Evolutionary conservation across 306 rosid species (phyloP).

Genomic region (Vicia villosa): DNA sequence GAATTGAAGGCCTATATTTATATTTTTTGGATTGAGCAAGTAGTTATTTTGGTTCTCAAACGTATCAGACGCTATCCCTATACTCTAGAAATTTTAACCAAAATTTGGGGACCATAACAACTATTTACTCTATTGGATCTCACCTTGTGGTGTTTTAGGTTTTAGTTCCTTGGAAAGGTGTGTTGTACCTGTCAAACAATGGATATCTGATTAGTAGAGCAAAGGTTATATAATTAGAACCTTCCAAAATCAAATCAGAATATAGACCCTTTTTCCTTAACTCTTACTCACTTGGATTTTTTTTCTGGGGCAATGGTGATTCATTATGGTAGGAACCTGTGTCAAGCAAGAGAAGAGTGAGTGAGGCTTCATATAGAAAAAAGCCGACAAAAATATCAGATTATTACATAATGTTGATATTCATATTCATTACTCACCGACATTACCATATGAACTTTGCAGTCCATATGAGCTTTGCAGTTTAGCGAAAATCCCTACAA

Average conservation of each 20-base stretch:
- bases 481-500: slow-evolving; percentile 77
- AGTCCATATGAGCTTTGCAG: too few relatives aligned
- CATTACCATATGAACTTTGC: slow-evolving; percentile 48
- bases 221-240: neutral
- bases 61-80: neutral
- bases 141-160: slow-evolving; percentile 24
- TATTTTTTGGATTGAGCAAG: neutral
- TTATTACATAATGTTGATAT: neutral
- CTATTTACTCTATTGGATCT: slow-evolving; percentile 14
- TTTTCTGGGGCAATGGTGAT: slow-evolving; percentile 36
- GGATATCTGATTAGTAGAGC: slow-evolving; percentile 6
- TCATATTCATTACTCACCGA: slow-evolving; percentile 39
- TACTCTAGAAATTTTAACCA: neutral
- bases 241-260: neutral
- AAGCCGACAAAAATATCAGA: slow-evolving; percentile 2
- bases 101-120: neutral
- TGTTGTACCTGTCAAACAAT: slow-evolving; percentile 40
- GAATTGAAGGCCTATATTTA: neutral
- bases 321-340: slow-evolving; percentile 45
- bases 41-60: neutral
- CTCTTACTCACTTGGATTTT: slow-evolving; percentile 44
- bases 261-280: neutral
- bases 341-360: slow-evolving; percentile 6
- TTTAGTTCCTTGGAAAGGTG: slow-evolving; percentile 11
- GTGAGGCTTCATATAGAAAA: slow-evolving; percentile 8